These are phyloP conservation scores for Penicillium sp. DNA, from an alignment of 2,329 filamentous ascomycete species.

Conservation along the genomic window DNA sequence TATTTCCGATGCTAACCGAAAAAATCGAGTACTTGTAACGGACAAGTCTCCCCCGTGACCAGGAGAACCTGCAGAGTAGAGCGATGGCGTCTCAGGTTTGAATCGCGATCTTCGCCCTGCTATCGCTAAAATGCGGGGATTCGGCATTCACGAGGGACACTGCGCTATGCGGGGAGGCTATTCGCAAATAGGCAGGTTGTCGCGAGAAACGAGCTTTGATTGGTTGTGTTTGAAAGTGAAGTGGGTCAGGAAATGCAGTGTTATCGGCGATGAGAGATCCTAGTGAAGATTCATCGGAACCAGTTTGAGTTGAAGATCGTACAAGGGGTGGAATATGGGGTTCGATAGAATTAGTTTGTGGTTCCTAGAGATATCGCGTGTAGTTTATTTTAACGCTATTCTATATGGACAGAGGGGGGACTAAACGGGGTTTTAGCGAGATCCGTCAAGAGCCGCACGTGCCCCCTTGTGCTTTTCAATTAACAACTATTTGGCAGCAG, in stretches of 20 bases:
- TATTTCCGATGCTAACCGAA: slow-evolving; percentile 1
- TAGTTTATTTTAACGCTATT: slow-evolving; percentile 2
- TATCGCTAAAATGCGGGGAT: slow-evolving; percentile 10
- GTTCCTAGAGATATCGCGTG: neutral
- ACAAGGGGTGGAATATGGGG: neutral
- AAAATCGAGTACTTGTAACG: neutral
- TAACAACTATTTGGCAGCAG: too few species aligned
- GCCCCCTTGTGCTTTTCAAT: too few species aligned
- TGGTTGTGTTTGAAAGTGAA: neutral
- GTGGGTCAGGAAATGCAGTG: slow-evolving; percentile 8
- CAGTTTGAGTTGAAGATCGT: neutral
- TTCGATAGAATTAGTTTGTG: neutral
- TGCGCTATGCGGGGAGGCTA: slow-evolving; percentile 19
- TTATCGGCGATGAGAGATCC: slow-evolving; percentile 7
- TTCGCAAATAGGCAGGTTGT: slow-evolving; percentile 21
- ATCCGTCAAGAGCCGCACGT: neutral
- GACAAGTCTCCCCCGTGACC: neutral
- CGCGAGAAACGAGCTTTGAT: slow-evolving; percentile 10
- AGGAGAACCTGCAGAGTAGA: neutral
- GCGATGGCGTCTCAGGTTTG: neutral
- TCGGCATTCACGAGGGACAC: neutral
- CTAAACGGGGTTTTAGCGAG: neutral
- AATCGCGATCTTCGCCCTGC: slow-evolving; percentile 3
- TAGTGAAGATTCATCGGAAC: neutral
- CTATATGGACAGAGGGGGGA: neutral